A percentile compares a stretch with the other conserved stretches of the same genome.
phyloP scores from a whole-genome alignment of 768 basidiomycete species.

The Cyathus striatus region DNA sequence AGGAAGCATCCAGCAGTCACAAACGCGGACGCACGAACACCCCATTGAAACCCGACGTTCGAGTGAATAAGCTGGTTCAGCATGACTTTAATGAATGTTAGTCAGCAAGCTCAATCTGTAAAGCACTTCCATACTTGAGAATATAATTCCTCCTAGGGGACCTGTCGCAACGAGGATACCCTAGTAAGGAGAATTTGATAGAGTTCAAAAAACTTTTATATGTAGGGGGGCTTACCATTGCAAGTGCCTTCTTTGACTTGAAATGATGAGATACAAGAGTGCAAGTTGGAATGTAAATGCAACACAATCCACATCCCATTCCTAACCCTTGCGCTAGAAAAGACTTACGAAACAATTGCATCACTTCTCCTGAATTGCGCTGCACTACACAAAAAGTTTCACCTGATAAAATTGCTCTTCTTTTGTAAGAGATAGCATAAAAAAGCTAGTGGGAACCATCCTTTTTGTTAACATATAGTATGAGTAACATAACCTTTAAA shows the following conservation, averaged over 20 bases:
- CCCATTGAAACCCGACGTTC: background rate
- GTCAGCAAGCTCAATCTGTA: background rate
- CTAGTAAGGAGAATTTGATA: background rate
- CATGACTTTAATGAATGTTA: background rate
- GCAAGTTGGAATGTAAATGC: background rate
- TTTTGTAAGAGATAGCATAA: constrained; percentile 4
- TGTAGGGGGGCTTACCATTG: background rate
- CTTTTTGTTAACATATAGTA: background rate
- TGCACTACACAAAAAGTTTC: too few species aligned
- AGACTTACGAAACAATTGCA: too few species aligned
- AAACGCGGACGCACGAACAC: background rate
- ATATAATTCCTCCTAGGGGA: background rate
- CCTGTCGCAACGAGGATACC: background rate
- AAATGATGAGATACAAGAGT: background rate
- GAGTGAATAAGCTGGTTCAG: background rate
- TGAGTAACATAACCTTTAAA: background rate
- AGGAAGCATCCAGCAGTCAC: constrained; percentile 3
- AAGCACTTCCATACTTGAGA: background rate
- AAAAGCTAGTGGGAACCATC: constrained; percentile 1
- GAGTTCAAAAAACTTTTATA: background rate
- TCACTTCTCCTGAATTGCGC: too few species aligned
- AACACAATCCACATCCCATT: background rate
- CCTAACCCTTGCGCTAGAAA: background rate
- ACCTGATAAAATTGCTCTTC: constrained; percentile 7
- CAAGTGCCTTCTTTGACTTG: background rate